phyloP scores from a whole-genome alignment of 768 basidiomycete species.

The Cyathus striatus region DNA sequence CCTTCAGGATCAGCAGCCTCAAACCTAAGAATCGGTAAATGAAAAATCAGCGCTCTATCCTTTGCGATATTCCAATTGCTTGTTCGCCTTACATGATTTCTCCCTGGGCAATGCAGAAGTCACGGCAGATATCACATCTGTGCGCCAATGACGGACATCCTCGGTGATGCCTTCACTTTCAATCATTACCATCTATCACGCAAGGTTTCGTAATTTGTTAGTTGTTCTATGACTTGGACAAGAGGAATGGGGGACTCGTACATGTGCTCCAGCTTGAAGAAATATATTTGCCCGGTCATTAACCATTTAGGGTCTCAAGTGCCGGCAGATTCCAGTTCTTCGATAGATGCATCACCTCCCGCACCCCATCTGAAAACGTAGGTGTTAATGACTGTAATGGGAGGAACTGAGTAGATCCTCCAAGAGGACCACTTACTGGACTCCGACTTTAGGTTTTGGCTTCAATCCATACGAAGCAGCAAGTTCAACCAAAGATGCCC shows the following conservation, averaged over 20 bases:
- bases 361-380: slow-evolving; percentile 32
- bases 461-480: slow-evolving; percentile 32
- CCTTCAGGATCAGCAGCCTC: slow-evolving; percentile 37
- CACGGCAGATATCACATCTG: slow-evolving; percentile 37
- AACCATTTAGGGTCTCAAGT: slow-evolving; percentile 34
- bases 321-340: slow-evolving; percentile 32
- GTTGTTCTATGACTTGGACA: background rate
- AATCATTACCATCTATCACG: slow-evolving; percentile 33
- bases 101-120: slow-evolving; percentile 32
- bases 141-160: slow-evolving; percentile 35
- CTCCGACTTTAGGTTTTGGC: slow-evolving; percentile 40
- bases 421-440: slow-evolving; percentile 26
- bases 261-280: slow-evolving; percentile 34
- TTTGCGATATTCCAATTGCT: background rate
- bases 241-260: slow-evolving; percentile 2
- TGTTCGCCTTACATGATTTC: slow-evolving; percentile 39
- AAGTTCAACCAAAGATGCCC: slow-evolving; percentile 32
- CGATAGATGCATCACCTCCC: slow-evolving; percentile 33
- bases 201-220: background rate
- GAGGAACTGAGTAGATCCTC: too few species aligned
- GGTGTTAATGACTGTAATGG: too few species aligned
- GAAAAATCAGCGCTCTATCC: background rate
- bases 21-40: slow-evolving; percentile 18
- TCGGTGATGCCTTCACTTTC: slow-evolving; percentile 44
- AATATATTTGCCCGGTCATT: slow-evolving; percentile 34